Evolutionary conservation across 2,329 filamentous ascomycete genomes (phyloP), one percentile per base, ranked within the genome.

Genomic region (Stachybotrys chartarum): DNA sequence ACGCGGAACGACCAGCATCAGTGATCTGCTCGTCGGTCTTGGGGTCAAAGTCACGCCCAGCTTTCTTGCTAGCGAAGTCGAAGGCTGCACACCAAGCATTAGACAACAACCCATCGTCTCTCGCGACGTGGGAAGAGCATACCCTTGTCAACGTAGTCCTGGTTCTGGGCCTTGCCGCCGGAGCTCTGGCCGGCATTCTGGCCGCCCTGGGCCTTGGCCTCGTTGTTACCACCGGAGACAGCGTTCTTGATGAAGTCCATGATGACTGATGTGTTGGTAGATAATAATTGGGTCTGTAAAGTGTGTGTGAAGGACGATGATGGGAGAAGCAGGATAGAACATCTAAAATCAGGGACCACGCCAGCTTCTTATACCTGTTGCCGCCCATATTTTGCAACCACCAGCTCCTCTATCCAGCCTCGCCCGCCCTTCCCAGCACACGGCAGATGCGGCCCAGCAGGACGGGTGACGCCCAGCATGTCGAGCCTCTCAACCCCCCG

Each of bases 201-300:
- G 55, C 55, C 45, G 52, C 58, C 56, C 35, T 42, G 35, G 14
- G 35, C 35, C 5, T 42, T 42, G 35, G 55, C 52, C 30, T 58
- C 30, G 24, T 54, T 46, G 24, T 47, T 32, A 30, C 51, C 52
- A 50, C 57, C 55, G 44, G 58, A 51, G 52, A 63, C 62, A 54
- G 69, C 68, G 52, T 70, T 69, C 62, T 73, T 73, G 66, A 74
- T 30, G 61, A 72, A 70, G 69, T 74, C 70, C 72, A 74, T 74
- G 55, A 48, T 66, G 64, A 59, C 54, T 50, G 18, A 52, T 42
- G 46, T 18, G 32, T 10, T 45, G 45, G 52, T 18, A 47, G 51
- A 50, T 24, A 47, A 35, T 31, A 18, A 52, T 18, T n/a, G 49
- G 49, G 45, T 31, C 45, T 45, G 24, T 30, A 30, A 44, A 52